Conservation (phyloP, 2,329 filamentous ascomycete species). For the Fusarium sp. region DNA sequence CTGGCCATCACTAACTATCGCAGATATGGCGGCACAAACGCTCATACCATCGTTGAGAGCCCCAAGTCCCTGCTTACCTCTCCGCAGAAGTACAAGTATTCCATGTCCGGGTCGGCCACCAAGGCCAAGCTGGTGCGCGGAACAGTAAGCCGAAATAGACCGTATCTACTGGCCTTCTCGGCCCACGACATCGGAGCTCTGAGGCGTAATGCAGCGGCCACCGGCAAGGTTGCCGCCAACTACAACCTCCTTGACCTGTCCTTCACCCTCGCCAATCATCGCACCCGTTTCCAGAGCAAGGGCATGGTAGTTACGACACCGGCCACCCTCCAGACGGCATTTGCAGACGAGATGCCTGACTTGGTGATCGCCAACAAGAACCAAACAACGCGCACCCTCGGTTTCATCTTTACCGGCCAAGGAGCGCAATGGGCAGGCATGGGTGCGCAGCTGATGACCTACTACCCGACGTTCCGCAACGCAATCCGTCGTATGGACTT, state of each 20-base stretch:
- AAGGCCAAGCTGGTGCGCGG: too few species aligned
- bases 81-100: too few species aligned
- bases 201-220: too few species aligned
- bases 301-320: background rate
- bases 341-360: background rate
- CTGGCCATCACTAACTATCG: too few species aligned
- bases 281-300: background rate
- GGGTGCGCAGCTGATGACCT: background rate
- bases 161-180: background rate
- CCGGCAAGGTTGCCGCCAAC: background rate
- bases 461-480: too few species aligned
- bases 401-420: slow-evolving; percentile 49
- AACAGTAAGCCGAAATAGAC: too few species aligned
- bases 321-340: background rate
- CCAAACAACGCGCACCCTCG: background rate
- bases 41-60: too few species aligned
- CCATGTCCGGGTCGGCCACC: too few species aligned
- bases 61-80: too few species aligned
- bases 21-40: too few species aligned
- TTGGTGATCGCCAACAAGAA: background rate
- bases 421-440: slow-evolving; percentile 49
- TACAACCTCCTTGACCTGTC: background rate
- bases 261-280: background rate
- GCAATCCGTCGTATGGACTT: slow-evolving; percentile 32
- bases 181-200: background rate